Percentiles rank a stretch among this genome's conserved stretches.
Evolutionary conservation across 768 basidiomycete species (phyloP).

Genomic region (Boletus reticulatus): DNA sequence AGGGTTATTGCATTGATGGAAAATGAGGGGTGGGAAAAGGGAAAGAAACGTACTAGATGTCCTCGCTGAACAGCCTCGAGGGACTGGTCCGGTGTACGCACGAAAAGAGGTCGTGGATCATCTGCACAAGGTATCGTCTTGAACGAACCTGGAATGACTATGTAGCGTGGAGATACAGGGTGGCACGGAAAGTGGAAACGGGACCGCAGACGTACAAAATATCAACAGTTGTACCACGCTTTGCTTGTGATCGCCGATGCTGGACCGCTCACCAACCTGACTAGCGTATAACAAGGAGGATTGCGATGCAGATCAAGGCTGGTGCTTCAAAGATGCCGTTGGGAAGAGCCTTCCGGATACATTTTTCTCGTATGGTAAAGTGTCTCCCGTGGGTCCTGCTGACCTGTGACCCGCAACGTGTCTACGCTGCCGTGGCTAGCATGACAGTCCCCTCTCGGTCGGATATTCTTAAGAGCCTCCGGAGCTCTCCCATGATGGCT

Average conservation of each 20-base stretch:
- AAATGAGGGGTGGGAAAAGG: too few relatives aligned
- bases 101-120: too few relatives aligned
- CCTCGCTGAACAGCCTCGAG: too few relatives aligned
- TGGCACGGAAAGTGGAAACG: too few relatives aligned
- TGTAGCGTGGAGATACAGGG: too few relatives aligned
- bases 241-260: not conserved
- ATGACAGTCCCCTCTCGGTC: slow-evolving; percentile 14
- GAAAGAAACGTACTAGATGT: too few relatives aligned
- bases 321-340: slow-evolving; percentile 68
- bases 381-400: slow-evolving; percentile 18
- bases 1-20: too few relatives aligned
- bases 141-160: too few relatives aligned
- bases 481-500: not conserved
- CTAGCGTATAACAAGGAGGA: slow-evolving; percentile 61
- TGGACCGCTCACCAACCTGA: not conserved
- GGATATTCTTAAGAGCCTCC: slow-evolving; percentile 11
- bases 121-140: too few relatives aligned
- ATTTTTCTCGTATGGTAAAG: slow-evolving; percentile 53
- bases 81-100: too few relatives aligned
- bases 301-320: slow-evolving; percentile 56
- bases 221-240: slow-evolving; percentile 13
- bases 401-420: slow-evolving; percentile 15
- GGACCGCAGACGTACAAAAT: too few relatives aligned
- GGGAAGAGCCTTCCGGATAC: slow-evolving; percentile 52
- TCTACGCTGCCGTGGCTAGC: slow-evolving; percentile 11